These are phyloP conservation scores for Tricholoma hemisulphureum DNA, from an alignment of 768 basidiomycete genomes.

Conservation along the genomic window DNA sequence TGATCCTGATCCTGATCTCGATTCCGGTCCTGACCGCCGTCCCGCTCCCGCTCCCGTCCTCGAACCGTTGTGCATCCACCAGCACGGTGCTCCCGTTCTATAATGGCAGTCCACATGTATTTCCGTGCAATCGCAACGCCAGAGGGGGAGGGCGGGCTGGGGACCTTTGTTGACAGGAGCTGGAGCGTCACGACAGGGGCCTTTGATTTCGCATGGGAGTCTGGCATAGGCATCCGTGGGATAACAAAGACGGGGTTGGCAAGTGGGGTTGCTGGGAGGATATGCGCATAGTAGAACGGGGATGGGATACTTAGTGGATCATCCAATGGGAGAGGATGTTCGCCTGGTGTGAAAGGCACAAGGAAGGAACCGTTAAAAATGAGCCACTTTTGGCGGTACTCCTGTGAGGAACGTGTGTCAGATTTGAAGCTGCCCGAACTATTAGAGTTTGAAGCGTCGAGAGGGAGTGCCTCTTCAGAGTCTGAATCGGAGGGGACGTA, in stretches of 20 bases:
- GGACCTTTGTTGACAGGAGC: neutral
- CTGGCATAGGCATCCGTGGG: constrained; percentile 27
- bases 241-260: constrained; percentile 39
- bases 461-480: constrained; percentile 20
- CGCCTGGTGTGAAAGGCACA: constrained; percentile 58
- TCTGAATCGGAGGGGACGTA: constrained; percentile 55
- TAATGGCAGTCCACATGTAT: constrained; percentile 3
- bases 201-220: neutral
- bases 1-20: constrained; percentile 12
- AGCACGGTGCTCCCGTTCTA: constrained; percentile 8
- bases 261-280: constrained; percentile 39
- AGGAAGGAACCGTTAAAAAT: constrained; percentile 68
- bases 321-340: constrained; percentile 48
- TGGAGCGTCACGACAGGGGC: neutral
- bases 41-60: constrained; percentile 18
- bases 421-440: neutral
- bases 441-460: too few relatives aligned
- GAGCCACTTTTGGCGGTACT: constrained; percentile 47
- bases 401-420: constrained; percentile 15
- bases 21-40: constrained; percentile 26
- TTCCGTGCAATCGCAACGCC: constrained; percentile 11
- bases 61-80: constrained; percentile 11
- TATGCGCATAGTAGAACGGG: constrained; percentile 74
- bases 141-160: neutral
- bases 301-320: constrained; percentile 66